phyloP scores from a whole-genome alignment of 106 monocot genomes.

The Platanthera zijinensis region DNA sequence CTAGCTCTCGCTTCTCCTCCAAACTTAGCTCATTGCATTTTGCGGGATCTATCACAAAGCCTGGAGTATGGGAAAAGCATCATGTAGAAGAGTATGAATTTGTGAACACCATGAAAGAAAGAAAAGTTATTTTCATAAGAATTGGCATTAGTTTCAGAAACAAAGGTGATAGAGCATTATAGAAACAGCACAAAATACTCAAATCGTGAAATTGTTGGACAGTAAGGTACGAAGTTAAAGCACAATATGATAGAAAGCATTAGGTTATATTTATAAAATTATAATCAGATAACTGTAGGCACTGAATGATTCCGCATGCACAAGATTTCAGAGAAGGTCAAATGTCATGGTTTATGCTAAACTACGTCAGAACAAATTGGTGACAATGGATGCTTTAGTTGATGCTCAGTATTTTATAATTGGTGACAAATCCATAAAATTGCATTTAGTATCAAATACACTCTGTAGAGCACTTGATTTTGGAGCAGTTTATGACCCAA shows the following conservation, averaged over 20 bases:
- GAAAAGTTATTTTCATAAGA: neutral
- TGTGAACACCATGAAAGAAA: neutral
- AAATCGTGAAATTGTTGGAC: neutral
- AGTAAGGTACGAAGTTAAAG: neutral
- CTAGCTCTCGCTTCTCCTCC: conserved; percentile 78
- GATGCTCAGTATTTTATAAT: too few species aligned
- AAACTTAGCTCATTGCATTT: conserved; percentile 66
- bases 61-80: conserved; percentile 16
- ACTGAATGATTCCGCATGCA: too few species aligned
- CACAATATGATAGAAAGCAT: neutral
- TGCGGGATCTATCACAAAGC: conserved; percentile 58
- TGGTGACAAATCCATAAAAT: too few species aligned
- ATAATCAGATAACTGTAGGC: too few species aligned
- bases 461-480: too few species aligned
- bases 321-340: too few species aligned
- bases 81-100: neutral
- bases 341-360: too few species aligned
- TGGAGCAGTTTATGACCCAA: too few species aligned
- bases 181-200: neutral
- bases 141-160: neutral
- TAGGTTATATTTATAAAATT: neutral
- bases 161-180: neutral
- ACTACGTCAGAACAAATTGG: too few species aligned
- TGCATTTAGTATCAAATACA: too few species aligned
- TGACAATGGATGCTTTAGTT: too few species aligned